Evolutionary conservation across 2,329 filamentous ascomycete species (phyloP), one percentile per base, ranked within the genome.

Genomic region (Colletotrichum chlorophyti): DNA sequence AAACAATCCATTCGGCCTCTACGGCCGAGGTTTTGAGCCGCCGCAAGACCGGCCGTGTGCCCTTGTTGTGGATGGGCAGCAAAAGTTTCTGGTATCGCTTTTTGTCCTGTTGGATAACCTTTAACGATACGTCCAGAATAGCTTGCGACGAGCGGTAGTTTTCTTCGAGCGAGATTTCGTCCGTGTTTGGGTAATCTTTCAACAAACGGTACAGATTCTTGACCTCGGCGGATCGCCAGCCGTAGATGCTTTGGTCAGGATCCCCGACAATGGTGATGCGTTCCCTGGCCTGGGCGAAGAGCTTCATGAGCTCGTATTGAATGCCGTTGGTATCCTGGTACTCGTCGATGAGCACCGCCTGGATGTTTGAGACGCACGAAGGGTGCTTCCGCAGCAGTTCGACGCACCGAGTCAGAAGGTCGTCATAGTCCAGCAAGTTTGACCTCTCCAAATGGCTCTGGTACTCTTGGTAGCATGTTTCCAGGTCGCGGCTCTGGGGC

Each of bases 271-370:
- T 91, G 1, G 94, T 98, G 65, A 98, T 94, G n/a, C 87, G 83
- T 53, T 85, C 83, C 38, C 83, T 81, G 19, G 80, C 76, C 60
- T 91, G 86, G 2, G 93, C 91, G 66, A 99, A 88, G 1, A 97
- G 81, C 62, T 85, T 89, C 93, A 97, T 97, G 37, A 99, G 78
- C 65, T 97, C 92, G 68, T 96, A 98, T 72, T 99, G 94, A 5
- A 97, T 88, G 17, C 91, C 85, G 69, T 98, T 99, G 7, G 94
- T 98, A 74, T 99, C 94, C 74, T 99, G 94, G 63, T 97, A 99
- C 70, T 99, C 94, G 70, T 99, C 94, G 62, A 99, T 96, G 41
- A 99, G 81, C 6, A 98, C 93, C 0, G 91, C 86, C 72, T 97
- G 88, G 15, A 99, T 87, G 65, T 97, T 97, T 12, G 88, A 88